Conservation (phyloP, 208 protist species). For the Trypanosoma conorhini region DNA sequence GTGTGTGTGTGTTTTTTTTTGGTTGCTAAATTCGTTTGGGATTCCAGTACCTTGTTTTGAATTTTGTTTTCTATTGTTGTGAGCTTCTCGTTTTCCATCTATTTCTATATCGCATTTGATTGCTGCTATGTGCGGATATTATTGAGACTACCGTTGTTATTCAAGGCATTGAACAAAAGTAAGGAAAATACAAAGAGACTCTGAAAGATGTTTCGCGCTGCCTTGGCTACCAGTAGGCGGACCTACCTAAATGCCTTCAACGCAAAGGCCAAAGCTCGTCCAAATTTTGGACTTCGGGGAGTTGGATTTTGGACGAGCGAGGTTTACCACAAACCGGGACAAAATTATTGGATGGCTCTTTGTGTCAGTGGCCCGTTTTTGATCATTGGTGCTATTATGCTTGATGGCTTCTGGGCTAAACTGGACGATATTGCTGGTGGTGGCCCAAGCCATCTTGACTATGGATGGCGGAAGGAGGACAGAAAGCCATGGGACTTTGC, state of each 20-base stretch:
- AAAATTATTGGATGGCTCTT: conserved; percentile 78
- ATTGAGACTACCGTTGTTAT: conserved; percentile 11
- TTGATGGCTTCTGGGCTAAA: conserved; percentile 82
- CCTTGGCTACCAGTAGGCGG: conserved; percentile 66
- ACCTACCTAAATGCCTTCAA: conserved; percentile 87
- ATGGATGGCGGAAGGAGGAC: conserved; percentile 73
- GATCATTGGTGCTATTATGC: conserved; percentile 73
- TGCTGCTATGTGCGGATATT: no score
- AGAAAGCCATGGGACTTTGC: conserved; percentile 89
- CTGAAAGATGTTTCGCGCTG: conserved; percentile 62
- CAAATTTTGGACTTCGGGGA: conserved; percentile 85
- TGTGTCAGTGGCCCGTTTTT: conserved; percentile 58
- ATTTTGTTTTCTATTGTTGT: not conserved
- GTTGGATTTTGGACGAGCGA: conserved; percentile 83
- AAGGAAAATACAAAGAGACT: not conserved
- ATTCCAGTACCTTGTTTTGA: no score
- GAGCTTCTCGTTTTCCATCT: no score
- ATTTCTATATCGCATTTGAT: no score
- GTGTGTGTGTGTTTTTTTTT: no score
- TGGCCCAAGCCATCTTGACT: conserved; percentile 74
- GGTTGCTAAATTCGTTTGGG: no score
- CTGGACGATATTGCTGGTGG: conserved; percentile 82
- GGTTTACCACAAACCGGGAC: conserved; percentile 75
- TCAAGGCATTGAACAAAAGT: conserved; percentile 22
- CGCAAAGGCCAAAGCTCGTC: conserved; percentile 82